phyloP scores from a whole-genome alignment of 139 green algal species.

The Eudorina sp. region DNA sequence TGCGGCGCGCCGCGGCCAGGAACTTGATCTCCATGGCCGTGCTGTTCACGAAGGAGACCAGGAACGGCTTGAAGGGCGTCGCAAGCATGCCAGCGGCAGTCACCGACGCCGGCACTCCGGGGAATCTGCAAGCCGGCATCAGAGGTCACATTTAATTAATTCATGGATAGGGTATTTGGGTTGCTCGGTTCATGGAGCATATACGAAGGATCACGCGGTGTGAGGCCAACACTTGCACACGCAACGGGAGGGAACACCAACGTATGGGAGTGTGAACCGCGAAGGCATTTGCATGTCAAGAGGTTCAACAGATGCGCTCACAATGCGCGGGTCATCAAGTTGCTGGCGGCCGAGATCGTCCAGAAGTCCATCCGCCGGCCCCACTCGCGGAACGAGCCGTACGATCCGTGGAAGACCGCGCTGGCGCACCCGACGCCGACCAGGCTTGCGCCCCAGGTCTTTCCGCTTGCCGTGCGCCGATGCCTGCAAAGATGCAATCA shows the following conservation, averaged over 20 bases:
- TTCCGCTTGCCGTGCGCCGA: constrained; percentile 57
- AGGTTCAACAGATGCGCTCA: no score
- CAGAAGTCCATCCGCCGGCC: constrained; percentile 84
- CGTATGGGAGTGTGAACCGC: no score
- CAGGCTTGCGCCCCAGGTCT: constrained; percentile 71
- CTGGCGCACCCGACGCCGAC: constrained; percentile 68
- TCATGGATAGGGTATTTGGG: no score
- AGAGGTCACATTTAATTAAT: no score
- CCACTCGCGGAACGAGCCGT: constrained; percentile 60
- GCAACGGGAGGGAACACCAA: no score
- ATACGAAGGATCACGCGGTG: no score
- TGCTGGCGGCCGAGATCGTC: constrained; percentile 55
- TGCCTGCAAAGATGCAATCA: constrained; percentile 47
- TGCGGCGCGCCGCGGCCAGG: constrained; percentile 37
- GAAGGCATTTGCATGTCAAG: no score
- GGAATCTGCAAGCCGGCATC: constrained; percentile 25
- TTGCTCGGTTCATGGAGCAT: no score
- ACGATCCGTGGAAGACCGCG: constrained; percentile 70
- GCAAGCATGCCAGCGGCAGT: constrained; percentile 61
- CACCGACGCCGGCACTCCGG: constrained; percentile 35
- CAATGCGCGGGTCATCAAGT: constrained; percentile 67
- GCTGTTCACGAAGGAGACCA: constrained; percentile 61
- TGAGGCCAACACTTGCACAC: no score
- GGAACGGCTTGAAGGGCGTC: constrained; percentile 80
- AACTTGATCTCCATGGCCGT: constrained; percentile 71